Evolutionary conservation across 2,329 filamentous ascomycete species (phyloP).

Genomic region (Paraphaeosphaeria minitans): DNA sequence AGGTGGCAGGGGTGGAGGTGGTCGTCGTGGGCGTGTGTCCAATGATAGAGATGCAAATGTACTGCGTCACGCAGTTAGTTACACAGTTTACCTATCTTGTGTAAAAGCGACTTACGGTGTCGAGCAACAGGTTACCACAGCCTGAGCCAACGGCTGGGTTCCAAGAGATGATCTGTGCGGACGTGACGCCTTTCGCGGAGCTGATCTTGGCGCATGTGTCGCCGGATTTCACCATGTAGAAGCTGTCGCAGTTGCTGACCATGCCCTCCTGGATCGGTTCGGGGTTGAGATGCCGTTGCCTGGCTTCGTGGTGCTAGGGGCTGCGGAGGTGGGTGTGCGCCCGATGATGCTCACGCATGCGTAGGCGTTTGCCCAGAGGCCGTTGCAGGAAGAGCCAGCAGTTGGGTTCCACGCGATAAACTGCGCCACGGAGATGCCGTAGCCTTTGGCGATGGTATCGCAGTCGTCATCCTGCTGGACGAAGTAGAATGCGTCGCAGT

Average conservation of each 20-base stretch:
- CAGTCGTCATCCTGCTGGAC: conserved; percentile 14
- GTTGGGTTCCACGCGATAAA: conserved; percentile 20
- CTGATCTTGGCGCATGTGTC: conserved; percentile 11
- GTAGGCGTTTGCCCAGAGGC: conserved; percentile 17
- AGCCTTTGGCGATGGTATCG: conserved; percentile 4
- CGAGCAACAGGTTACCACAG: conserved; percentile 8
- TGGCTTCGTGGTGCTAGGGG: conserved; percentile 7
- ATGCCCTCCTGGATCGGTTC: conserved; percentile 14
- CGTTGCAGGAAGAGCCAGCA: conserved; percentile 6
- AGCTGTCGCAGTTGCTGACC: conserved; percentile 17
- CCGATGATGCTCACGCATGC: conserved; percentile 19
- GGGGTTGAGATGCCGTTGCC: conserved; percentile 16
- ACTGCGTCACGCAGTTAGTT: neutral
- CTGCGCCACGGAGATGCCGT: conserved; percentile 14
- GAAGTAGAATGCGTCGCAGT: conserved; percentile 19
- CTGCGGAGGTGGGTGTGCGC: neutral
- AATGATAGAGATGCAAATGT: conserved; percentile 7
- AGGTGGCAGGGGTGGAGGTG: conserved; percentile 1
- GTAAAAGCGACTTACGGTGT: neutral
- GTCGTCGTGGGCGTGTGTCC: conserved; percentile 12
- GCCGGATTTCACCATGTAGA: conserved; percentile 10
- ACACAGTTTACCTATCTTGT: neutral
- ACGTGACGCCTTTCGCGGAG: neutral
- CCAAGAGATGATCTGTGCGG: conserved; percentile 10
- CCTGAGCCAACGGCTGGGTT: conserved; percentile 8